These are phyloP conservation scores for Colletotrichum lupini DNA, from an alignment of 2,329 filamentous ascomycete genomes.

Conservation along the genomic window DNA sequence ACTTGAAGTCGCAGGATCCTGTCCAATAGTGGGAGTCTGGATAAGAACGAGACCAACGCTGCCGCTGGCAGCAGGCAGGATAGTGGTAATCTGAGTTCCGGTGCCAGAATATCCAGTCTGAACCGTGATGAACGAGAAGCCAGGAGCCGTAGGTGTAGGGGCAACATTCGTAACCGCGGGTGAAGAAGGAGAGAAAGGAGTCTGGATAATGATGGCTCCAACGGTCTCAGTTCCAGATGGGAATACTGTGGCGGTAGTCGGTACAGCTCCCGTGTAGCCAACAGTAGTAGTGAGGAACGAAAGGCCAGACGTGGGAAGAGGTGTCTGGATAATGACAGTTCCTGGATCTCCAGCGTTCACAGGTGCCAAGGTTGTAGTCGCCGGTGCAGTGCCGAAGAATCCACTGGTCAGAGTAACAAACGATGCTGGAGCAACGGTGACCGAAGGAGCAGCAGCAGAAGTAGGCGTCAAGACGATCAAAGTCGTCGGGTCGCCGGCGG, in stretches of 20 bases:
- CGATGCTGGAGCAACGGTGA: slow-evolving; percentile 6
- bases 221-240: slow-evolving; percentile 20
- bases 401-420: slow-evolving; percentile 8
- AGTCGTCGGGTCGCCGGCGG: slow-evolving; percentile 18
- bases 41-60: slow-evolving; percentile 19
- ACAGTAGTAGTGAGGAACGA: slow-evolving; percentile 18
- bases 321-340: slow-evolving; percentile 22
- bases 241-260: slow-evolving; percentile 12
- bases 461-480: slow-evolving; percentile 26
- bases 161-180: neutral
- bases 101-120: slow-evolving; percentile 14
- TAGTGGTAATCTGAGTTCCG: slow-evolving; percentile 19
- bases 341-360: slow-evolving; percentile 5
- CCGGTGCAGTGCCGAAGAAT: slow-evolving; percentile 9
- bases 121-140: slow-evolving; percentile 20
- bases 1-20: neutral
- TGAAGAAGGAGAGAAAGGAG: neutral
- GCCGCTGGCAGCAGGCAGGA: neutral
- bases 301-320: neutral
- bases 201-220: slow-evolving; percentile 28
- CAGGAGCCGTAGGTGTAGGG: neutral
- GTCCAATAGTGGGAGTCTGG: slow-evolving; percentile 15
- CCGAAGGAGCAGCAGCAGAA: neutral
- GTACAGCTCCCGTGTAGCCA: slow-evolving; percentile 1
- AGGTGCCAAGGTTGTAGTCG: slow-evolving; percentile 10